Evolutionary conservation across 2,329 filamentous ascomycete species (phyloP).

Genomic region (Trichoderma brevicompactum): DNA sequence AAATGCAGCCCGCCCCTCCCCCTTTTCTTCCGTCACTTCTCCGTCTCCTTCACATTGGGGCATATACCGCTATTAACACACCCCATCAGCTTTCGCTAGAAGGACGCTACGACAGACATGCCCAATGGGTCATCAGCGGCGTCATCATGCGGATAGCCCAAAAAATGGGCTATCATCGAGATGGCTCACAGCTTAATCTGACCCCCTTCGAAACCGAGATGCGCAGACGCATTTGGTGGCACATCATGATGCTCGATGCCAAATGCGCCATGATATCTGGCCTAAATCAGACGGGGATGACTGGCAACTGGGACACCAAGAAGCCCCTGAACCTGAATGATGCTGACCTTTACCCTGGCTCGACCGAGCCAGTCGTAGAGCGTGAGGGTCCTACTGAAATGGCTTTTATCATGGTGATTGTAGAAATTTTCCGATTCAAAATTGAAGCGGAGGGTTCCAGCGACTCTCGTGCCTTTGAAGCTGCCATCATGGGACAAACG

Average conservation of each 20-base stretch:
- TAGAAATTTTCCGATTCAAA: constrained; percentile 56
- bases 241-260: constrained; percentile 62
- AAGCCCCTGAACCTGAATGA: constrained; percentile 63
- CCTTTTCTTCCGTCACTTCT: background rate
- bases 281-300: constrained; percentile 56
- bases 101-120: constrained; percentile 62
- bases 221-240: constrained; percentile 70
- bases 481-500: constrained; percentile 53
- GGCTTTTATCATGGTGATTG: constrained; percentile 58
- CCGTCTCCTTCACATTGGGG: background rate
- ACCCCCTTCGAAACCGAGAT: constrained; percentile 69
- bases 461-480: constrained; percentile 54
- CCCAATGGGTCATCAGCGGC: constrained; percentile 64
- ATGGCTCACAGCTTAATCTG: constrained; percentile 60
- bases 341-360: constrained; percentile 58
- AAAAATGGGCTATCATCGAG: constrained; percentile 69
- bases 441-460: constrained; percentile 48
- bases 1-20: background rate
- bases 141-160: constrained; percentile 66
- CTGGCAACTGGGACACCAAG: constrained; percentile 60
- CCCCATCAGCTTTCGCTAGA: constrained; percentile 56
- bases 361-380: constrained; percentile 55
- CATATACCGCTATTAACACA: constrained; percentile 29
- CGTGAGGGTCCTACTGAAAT: constrained; percentile 65
- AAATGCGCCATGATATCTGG: constrained; percentile 63